Conservation (phyloP, 768 basidiomycete genomes). For the Trametes cingulata region DNA sequence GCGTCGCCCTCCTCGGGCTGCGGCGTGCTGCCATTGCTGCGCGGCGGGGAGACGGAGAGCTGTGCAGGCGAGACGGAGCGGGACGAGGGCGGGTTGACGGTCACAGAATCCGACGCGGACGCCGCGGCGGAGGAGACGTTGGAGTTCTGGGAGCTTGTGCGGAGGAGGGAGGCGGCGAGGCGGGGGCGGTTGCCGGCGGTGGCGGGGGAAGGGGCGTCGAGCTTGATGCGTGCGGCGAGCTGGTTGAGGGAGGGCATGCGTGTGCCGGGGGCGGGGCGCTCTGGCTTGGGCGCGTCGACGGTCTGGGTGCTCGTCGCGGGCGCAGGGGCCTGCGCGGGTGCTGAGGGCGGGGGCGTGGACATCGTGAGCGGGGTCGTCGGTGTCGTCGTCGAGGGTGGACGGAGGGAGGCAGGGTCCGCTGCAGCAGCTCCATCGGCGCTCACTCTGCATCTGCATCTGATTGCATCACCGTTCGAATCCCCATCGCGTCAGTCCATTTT, state of each 20-base stretch:
- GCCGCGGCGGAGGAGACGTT: constrained; percentile 39
- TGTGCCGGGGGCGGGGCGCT: constrained; percentile 33
- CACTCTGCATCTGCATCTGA: background rate
- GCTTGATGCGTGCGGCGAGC: constrained; percentile 74
- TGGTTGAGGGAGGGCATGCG: constrained; percentile 79
- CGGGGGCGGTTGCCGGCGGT: constrained; percentile 58
- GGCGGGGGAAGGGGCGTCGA: constrained; percentile 37
- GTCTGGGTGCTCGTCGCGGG: constrained; percentile 26
- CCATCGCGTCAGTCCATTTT: constrained; percentile 5
- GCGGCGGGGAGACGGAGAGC: constrained; percentile 48
- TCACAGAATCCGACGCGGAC: constrained; percentile 56
- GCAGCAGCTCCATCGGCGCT: background rate
- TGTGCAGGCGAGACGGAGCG: constrained; percentile 66
- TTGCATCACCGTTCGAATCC: constrained; percentile 18
- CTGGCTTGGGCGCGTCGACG: constrained; percentile 40
- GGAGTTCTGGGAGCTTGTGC: constrained; percentile 58
- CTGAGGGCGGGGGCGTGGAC: constrained; percentile 12
- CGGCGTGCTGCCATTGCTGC: constrained; percentile 43
- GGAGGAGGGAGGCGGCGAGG: constrained; percentile 69
- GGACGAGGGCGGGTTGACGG: constrained; percentile 66
- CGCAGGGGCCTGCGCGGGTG: too few species aligned
- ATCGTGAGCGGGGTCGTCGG: constrained; percentile 6
- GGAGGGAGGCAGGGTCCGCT: background rate
- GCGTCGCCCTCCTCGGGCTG: constrained; percentile 36
- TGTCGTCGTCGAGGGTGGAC: background rate